These are phyloP conservation scores for Fusarium papillatum DNA, from an alignment of 2,329 filamentous ascomycete species.

Conservation along the genomic window DNA sequence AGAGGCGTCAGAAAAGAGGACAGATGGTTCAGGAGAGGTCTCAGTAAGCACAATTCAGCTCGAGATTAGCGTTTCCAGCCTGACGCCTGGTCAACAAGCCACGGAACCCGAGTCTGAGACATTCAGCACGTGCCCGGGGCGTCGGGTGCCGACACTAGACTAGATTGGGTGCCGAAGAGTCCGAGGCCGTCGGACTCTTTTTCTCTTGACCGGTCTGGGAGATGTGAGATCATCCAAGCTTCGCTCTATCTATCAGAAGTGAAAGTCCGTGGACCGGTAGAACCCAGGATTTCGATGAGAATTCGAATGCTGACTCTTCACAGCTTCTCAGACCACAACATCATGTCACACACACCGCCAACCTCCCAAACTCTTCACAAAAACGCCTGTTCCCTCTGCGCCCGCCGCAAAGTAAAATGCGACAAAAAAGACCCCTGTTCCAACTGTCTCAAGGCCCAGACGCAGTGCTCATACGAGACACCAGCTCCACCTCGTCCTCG, in stretches of 20 bases:
- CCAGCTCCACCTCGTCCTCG: constrained; percentile 37
- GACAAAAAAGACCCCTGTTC: constrained; percentile 56
- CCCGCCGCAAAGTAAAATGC: constrained; percentile 47
- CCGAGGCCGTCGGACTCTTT: neutral
- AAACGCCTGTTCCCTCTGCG: constrained; percentile 36
- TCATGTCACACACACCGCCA: neutral
- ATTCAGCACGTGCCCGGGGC: neutral
- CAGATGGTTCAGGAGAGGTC: neutral
- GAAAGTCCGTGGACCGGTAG: no score
- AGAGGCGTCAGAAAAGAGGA: neutral
- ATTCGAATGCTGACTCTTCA: neutral
- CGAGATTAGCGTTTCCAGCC: neutral
- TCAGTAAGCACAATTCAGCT: neutral
- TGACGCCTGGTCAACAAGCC: neutral
- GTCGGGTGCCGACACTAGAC: neutral
- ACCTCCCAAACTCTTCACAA: constrained; percentile 1
- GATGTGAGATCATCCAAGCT: neutral
- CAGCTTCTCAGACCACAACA: neutral
- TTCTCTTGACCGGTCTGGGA: neutral
- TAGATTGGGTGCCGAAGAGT: neutral
- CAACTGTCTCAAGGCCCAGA: constrained; percentile 56
- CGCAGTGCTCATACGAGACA: constrained; percentile 41
- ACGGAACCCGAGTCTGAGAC: neutral
- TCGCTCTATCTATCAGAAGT: neutral
- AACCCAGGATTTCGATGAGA: fast-evolving